phyloP scores from a whole-genome alignment of 495 filamentous ascomycete species.

The Hypoxylon crocopeplum region DNA sequence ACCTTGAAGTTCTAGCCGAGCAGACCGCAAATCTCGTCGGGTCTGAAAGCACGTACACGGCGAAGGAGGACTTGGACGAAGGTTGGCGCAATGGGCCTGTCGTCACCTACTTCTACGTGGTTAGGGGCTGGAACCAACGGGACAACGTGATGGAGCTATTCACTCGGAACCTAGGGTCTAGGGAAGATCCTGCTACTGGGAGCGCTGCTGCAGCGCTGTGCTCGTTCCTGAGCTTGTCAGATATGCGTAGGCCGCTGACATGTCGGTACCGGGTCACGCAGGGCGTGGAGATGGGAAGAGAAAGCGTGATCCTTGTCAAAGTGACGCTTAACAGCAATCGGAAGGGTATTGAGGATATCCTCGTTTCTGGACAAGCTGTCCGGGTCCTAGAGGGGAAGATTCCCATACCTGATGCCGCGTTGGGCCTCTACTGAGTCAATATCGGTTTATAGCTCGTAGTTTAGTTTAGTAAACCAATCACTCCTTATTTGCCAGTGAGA shows the following conservation, averaged over 20 bases:
- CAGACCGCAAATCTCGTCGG: constrained; percentile 37
- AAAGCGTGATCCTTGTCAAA: constrained; percentile 58
- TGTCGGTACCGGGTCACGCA: constrained; percentile 63
- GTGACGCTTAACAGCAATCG: constrained; percentile 30
- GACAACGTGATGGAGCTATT: constrained; percentile 34
- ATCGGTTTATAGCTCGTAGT: not conserved
- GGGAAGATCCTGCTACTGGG: constrained; percentile 72
- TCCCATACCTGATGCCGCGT: not conserved
- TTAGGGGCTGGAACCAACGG: constrained; percentile 8
- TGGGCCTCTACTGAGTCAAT: not conserved
- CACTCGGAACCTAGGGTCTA: constrained; percentile 59
- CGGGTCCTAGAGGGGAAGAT: constrained; percentile 13
- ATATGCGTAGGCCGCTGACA: constrained; percentile 22
- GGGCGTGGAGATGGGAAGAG: constrained; percentile 77
- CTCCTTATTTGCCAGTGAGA: too few species aligned
- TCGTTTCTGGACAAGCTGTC: constrained; percentile 8
- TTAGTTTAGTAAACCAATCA: too few species aligned
- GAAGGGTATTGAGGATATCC: not conserved
- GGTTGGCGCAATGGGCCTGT: constrained; percentile 62
- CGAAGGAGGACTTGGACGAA: constrained; percentile 53
- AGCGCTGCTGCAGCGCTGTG: constrained; percentile 63
- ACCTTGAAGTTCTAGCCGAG: constrained; percentile 48
- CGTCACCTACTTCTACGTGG: constrained; percentile 62
- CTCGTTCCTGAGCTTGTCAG: constrained; percentile 57
- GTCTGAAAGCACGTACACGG: constrained; percentile 31